These are phyloP conservation scores for Eucalyptus curtisii DNA, from an alignment of 345 rosid genomes.

Conservation along the genomic window DNA sequence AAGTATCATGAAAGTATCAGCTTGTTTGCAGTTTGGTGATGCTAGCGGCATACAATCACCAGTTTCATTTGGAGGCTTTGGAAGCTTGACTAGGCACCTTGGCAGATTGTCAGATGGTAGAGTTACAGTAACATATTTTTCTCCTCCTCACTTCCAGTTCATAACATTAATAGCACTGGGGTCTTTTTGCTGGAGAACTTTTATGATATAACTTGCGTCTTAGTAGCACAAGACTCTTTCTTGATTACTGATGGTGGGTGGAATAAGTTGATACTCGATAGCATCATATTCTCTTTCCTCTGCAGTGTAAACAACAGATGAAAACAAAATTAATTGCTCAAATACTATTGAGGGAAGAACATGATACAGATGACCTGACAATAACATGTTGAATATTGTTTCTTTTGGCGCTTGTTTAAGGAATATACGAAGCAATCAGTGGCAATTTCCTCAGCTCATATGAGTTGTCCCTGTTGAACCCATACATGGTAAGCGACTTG, in stretches of 20 bases:
- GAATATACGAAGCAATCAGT: constrained; percentile 66
- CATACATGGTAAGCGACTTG: constrained; percentile 64
- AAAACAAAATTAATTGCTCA: neutral
- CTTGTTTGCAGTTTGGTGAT: constrained; percentile 79
- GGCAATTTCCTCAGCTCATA: constrained; percentile 62
- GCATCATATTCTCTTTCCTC: neutral
- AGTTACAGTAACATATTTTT: neutral
- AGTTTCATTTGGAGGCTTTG: constrained; percentile 97
- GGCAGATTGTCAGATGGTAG: constrained; percentile 79
- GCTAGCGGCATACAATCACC: constrained; percentile 99
- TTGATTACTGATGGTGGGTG: neutral
- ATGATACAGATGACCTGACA: neutral
- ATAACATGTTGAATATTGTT: neutral
- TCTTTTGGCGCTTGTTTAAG: constrained; percentile 10
- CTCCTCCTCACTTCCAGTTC: neutral
- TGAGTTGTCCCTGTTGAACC: constrained; percentile 84
- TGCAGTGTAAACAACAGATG: neutral
- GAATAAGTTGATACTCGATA: neutral
- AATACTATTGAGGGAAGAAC: neutral
- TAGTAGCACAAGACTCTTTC: neutral
- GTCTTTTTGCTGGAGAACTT: neutral
- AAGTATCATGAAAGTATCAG: neutral
- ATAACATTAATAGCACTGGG: neutral
- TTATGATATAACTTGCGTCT: neutral
- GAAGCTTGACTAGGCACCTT: constrained; percentile 93